Evolutionary conservation across 75 land plant genomes (phyloP).

Genomic region (Cupressus sempervirens): DNA sequence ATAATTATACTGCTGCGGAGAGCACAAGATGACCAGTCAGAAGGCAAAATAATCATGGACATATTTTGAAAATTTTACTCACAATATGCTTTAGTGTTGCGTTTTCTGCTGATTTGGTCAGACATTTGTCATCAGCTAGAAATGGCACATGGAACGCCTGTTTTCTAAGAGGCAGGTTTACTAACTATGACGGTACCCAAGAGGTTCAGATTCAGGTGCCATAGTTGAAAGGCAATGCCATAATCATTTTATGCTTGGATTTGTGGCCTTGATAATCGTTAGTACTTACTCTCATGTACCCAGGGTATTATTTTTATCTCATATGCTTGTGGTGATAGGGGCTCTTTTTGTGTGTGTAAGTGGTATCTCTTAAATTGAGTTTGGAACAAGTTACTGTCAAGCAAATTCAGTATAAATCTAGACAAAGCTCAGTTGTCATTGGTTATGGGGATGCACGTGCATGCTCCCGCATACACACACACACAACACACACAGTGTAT

Average conservation of each 20-base stretch:
- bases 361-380: background rate
- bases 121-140: background rate
- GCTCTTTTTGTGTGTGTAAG: background rate
- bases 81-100: background rate
- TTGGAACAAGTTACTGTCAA: background rate
- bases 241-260: background rate
- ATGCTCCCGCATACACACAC: too few species aligned
- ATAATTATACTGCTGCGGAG: background rate
- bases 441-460: background rate
- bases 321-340: background rate
- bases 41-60: background rate
- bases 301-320: background rate
- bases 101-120: background rate
- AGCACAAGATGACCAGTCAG: background rate
- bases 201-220: background rate
- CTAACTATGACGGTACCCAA: background rate
- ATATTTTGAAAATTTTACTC: background rate
- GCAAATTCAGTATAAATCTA: background rate
- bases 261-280: background rate
- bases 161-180: background rate
- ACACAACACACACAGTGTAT: background rate
- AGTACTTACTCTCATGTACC: background rate
- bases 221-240: background rate
- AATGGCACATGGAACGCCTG: background rate
- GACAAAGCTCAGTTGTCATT: background rate